Percentiles rank a stretch among this genome's conserved stretches.
These are phyloP conservation scores for Solanum bukasovii DNA, from an alignment of 257 asterid species.

Conservation along the genomic window DNA sequence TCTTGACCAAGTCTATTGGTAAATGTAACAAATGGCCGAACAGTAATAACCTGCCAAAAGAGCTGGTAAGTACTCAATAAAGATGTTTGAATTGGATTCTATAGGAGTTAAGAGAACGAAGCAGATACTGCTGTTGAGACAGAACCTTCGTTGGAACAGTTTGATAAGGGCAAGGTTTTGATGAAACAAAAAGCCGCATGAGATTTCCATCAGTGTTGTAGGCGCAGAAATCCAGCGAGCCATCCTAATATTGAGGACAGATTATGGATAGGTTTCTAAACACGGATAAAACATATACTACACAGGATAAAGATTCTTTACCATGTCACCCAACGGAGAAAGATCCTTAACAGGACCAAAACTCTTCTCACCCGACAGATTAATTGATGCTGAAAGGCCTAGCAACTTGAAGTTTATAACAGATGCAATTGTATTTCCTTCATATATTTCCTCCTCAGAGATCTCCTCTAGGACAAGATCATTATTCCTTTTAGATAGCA, in stretches of 20 bases:
- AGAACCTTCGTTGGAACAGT: conserved; percentile 93
- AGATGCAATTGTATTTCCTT: conserved; percentile 87
- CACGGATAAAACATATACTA: not conserved
- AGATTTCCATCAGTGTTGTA: conserved; percentile 62
- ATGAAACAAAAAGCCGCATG: conserved; percentile 72
- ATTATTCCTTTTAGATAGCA: conserved; percentile 39
- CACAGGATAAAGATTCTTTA: conserved; percentile 21
- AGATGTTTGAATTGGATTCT: not conserved
- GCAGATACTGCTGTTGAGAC: not conserved
- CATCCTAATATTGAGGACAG: conserved; percentile 52
- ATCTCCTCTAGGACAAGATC: conserved; percentile 75
- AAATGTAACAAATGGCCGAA: conserved; percentile 83
- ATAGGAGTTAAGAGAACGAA: not conserved
- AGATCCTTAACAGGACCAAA: conserved; percentile 85
- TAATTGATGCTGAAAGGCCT: conserved; percentile 72
- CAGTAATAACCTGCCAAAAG: conserved; percentile 58
- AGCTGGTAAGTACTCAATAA: conserved; percentile 12
- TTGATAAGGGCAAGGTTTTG: conserved; percentile 81
- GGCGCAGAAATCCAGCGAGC: conserved; percentile 80
- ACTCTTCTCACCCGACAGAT: conserved; percentile 55
- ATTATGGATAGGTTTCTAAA: not conserved
- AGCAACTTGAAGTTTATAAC: conserved; percentile 68
- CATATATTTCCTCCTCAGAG: conserved; percentile 74
- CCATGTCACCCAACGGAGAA: conserved; percentile 88
- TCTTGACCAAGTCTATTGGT: conserved; percentile 88